Base-by-base conservation (phyloP, 106 monocot genomes). In the Hemerocallis citrina region DNA sequence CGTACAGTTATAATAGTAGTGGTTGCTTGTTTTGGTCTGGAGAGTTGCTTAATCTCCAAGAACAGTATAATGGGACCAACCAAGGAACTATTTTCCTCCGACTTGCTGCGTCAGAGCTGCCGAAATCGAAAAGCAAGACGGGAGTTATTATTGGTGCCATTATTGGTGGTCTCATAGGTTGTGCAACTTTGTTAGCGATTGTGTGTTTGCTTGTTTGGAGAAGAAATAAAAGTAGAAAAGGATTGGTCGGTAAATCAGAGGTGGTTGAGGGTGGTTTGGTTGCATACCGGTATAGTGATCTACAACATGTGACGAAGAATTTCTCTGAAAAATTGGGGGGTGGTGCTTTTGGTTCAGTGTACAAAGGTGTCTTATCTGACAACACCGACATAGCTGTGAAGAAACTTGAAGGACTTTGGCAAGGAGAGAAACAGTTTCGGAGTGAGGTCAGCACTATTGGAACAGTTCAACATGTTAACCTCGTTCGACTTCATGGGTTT, bases 371-470 rank as follows among this genome's bases (percentile, higher is more conserved):
- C 3, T 13, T 78, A 38, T 54, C 49, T 5, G 35, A 55, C 28
- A 67, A 59, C 11, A 63, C 45, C 8, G 34, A 27, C 17, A 62
- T 78, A n/a, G 77, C 77, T 1, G 77, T 72, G 36, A 78, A 78
- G 65, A 78, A 56, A 37, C 77, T 72, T 12, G 72, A 78, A 52
- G 72, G 77, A 0, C 22, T 72, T 7, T 37, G 27, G 1, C 77
- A 78, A 35, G 77, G 77, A 14, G 77, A 78, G 77, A 78, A 78
- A 48, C 77, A 78, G 23, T 78, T 78, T 56, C 31, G 72, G 24
- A 49, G 56, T 1, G 77, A 78, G 37, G 77, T 78, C 39, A 68
- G 67, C 62, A 72, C 77, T 0, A 67, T 78, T 5, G 72, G 72
- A 8, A 71, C 66, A 1, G 62, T 77, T 25, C 77, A 77, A 14